phyloP scores from a whole-genome alignment of 1,284 basidiomycete species.

The Ganoderma lucidum region DNA sequence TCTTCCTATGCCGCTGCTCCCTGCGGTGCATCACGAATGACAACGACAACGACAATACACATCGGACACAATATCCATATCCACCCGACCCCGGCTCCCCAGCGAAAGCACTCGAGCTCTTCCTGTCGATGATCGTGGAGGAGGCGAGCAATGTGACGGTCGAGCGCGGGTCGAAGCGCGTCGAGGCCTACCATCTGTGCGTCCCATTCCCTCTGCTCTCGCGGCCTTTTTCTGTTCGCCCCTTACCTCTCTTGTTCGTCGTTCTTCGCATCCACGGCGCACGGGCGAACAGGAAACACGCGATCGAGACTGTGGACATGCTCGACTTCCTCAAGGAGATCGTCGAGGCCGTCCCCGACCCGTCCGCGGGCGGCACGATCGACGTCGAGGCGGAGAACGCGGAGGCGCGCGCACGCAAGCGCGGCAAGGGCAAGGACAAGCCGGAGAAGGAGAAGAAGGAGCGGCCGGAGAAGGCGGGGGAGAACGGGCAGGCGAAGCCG shows the following conservation, averaged over 20 bases:
- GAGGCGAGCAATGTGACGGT: constrained; percentile 86
- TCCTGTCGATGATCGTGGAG: constrained; percentile 88
- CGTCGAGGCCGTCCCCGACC: constrained; percentile 91
- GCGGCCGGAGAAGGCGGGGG: constrained; percentile 46
- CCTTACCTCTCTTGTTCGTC: constrained; percentile 2
- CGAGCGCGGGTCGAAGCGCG: constrained; percentile 86
- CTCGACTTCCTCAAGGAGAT: constrained; percentile 97
- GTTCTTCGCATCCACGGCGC: too few relatives aligned
- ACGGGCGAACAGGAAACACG: constrained; percentile 79
- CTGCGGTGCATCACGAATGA: not conserved
- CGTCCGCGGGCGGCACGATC: constrained; percentile 81
- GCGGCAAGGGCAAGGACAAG: constrained; percentile 62
- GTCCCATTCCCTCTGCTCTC: constrained; percentile 45
- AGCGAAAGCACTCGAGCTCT: constrained; percentile 98
- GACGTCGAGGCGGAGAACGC: constrained; percentile 67
- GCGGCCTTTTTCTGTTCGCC: not conserved
- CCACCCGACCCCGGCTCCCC: constrained; percentile 9
- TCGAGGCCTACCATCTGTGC: constrained; percentile 95
- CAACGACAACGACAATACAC: not conserved
- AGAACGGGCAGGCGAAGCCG: constrained; percentile 22
- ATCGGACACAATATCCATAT: not conserved
- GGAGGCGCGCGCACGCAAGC: constrained; percentile 63
- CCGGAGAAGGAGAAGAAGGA: constrained; percentile 43
- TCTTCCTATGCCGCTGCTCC: not conserved
- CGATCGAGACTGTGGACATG: constrained; percentile 88